Evolutionary conservation across 495 filamentous ascomycete genomes (phyloP).

Genomic region (Amphirosellinia nigrospora): DNA sequence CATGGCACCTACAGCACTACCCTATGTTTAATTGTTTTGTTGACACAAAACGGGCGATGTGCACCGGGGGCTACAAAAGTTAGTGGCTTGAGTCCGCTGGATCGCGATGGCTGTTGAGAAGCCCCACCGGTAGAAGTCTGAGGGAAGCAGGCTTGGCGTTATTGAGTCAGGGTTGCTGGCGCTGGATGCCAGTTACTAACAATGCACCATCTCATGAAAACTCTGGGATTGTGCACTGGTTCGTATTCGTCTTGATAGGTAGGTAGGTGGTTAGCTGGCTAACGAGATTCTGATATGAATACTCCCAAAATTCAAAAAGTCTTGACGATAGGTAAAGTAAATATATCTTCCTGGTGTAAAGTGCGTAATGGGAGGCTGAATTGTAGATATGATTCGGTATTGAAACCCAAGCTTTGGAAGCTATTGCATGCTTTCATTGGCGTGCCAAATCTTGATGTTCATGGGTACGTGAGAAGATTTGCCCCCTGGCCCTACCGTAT

Average conservation of each 20-base stretch:
- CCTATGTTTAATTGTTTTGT: neutral
- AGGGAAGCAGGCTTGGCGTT: neutral
- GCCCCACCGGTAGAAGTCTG: neutral
- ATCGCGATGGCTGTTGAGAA: conserved; percentile 13
- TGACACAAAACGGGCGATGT: conserved; percentile 14
- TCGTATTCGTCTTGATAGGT: neutral
- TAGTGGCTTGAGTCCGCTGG: conserved; percentile 7
- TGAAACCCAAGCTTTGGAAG: neutral
- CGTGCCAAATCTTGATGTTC: neutral
- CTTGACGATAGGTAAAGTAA: neutral
- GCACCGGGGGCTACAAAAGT: conserved; percentile 12
- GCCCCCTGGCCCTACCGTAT: neutral
- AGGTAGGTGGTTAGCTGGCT: neutral
- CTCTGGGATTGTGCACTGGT: neutral
- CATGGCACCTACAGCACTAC: neutral
- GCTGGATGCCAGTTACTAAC: neutral
- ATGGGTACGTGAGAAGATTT: neutral
- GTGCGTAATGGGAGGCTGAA: neutral
- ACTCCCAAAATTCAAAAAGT: neutral
- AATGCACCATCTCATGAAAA: neutral
- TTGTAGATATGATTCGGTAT: neutral
- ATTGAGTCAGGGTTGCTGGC: conserved; percentile 8
- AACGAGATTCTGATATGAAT: too few species aligned
- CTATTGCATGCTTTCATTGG: neutral
- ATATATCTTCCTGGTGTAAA: neutral